Evolutionary conservation across 805 yeast genomes (phyloP).

Genomic region (Monosporozyma siamensis): DNA sequence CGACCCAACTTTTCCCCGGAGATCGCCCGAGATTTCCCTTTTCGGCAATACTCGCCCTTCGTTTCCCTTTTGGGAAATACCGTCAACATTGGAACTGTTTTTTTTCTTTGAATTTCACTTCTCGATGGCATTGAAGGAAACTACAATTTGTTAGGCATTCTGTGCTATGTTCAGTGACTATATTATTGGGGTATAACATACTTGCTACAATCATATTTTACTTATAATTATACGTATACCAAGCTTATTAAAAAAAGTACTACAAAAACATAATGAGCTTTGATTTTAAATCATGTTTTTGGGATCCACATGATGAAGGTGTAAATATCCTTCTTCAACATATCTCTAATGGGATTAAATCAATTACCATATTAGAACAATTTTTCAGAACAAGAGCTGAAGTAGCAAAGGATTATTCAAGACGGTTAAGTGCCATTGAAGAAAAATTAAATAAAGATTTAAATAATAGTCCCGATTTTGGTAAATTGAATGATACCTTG

Average conservation of each 20-base stretch:
- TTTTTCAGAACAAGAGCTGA: conserved; percentile 27
- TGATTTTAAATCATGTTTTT: conserved; percentile 26
- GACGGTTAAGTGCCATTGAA: conserved; percentile 28
- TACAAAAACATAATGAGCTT: conserved; percentile 14
- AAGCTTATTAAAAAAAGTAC: background rate
- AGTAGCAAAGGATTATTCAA: conserved; percentile 26
- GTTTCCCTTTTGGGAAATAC: conserved; percentile 3
- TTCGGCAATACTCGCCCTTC: background rate
- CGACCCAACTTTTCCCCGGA: background rate
- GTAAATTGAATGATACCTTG: conserved; percentile 17
- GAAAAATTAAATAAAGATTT: conserved; percentile 20
- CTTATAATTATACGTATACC: too few relatives aligned
- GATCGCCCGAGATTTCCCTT: background rate
- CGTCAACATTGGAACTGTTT: background rate
- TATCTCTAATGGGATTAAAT: conserved; percentile 21
- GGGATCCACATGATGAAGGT: conserved; percentile 30
- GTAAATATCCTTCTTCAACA: conserved; percentile 24
- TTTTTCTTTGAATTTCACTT: too few relatives aligned
- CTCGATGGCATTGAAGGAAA: too few relatives aligned
- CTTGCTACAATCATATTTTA: too few relatives aligned
- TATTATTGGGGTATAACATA: too few relatives aligned
- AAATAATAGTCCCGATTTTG: conserved; percentile 21
- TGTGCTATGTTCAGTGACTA: too few relatives aligned
- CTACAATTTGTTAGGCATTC: too few relatives aligned
- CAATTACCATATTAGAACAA: conserved; percentile 19